Evolutionary conservation across 75 land plant genomes (phyloP), one percentile per base, ranked within the genome.

Genomic region (Cunninghamia lanceolata): DNA sequence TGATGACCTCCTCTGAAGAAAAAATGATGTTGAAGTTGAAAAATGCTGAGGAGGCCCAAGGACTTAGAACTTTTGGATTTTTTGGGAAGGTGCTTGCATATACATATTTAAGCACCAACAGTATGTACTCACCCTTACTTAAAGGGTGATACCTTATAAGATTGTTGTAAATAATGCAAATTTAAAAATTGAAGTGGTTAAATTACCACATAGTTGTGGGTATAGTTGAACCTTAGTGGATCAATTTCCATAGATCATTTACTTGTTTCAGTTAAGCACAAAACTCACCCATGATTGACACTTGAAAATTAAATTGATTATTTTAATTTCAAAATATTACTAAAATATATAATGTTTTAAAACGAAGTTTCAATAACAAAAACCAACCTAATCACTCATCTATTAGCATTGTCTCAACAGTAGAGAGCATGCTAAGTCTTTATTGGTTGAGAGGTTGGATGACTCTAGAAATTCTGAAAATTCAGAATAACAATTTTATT

Each of bases 331-430:
- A 43, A 43, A 43, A 43, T 3, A 43, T 43, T 43, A 43, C 45
- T 43, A 75, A 36, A 16, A 4, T 21, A 8, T 3, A 56, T n/a
- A 56, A 19, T 15, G 15, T 56, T 56, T 56, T 15, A 19, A 1
- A 1, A 14, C 0, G 15, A 43, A 43, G 5, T 43, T 43, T 56
- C 21, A 19, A 56, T 1, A 10, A 59, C 25, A n/a, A n/a, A 68
- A 28, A 54, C 1, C 71, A 28, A 68, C 71, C 71, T 68, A 6
- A 94, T 85, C 4, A 95, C 93, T 14, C 94, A 95, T 70, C 92
- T 94, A 92, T 91, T 95, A 34, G 96, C 89, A 83, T 96, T 96
- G 87, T 96, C 97, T n/a, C 15, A 96, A 95, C 90, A 74, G 96
- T 96, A 34, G 94, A 91, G 86, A 93, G 89, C 79, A 96, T 89